phyloP scores from a whole-genome alignment of 1,284 basidiomycete genomes.

The Anthracocystis walkeri region DNA sequence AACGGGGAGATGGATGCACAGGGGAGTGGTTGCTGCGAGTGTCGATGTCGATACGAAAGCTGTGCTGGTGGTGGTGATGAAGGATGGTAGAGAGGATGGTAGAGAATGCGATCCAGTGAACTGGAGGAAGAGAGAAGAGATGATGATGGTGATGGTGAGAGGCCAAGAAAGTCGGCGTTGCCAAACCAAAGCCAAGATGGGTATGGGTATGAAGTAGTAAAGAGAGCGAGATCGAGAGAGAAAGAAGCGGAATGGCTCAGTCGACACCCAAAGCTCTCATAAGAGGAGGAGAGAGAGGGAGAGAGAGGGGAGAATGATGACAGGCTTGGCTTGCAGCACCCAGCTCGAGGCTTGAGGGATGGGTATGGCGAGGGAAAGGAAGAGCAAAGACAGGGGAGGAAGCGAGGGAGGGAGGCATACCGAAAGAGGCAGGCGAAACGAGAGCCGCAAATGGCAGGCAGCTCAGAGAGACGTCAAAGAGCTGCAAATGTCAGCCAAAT shows the following conservation, averaged over 20 bases:
- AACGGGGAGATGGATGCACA: neutral
- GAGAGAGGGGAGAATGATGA: neutral
- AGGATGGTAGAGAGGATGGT: neutral
- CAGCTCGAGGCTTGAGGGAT: no score
- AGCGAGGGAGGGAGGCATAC: no score
- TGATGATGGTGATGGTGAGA: slow-evolving; percentile 5
- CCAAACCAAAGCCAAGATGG: slow-evolving; percentile 7
- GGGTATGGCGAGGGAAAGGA: no score
- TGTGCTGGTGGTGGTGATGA: neutral
- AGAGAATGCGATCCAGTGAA: neutral
- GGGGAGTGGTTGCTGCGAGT: neutral
- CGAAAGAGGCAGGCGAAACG: no score
- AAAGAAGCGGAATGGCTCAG: neutral
- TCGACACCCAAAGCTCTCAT: no score
- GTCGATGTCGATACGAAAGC: neutral
- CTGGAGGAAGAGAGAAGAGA: neutral
- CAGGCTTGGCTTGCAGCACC: no score
- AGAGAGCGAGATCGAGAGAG: slow-evolving; percentile 1
- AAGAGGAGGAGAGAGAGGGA: neutral
- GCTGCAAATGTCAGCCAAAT: no score
- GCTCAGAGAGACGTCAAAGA: no score
- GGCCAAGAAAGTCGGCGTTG: slow-evolving; percentile 7
- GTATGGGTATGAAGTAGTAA: neutral
- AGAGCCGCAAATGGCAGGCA: no score
- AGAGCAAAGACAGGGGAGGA: no score